phyloP scores from a whole-genome alignment of 1,139 yeast species.

The Hansenula lynferdii region DNA sequence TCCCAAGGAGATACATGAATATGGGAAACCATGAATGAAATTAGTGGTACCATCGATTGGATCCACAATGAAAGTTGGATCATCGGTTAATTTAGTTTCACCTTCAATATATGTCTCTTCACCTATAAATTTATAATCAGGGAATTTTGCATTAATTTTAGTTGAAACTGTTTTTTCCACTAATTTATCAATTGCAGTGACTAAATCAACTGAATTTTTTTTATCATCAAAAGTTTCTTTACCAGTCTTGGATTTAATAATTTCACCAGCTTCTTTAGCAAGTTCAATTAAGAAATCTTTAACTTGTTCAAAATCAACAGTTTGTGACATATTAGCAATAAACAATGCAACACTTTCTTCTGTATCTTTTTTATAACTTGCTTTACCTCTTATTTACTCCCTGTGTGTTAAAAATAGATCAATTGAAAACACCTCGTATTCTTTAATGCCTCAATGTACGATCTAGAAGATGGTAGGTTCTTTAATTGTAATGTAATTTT shows the following conservation, averaged over 20 bases:
- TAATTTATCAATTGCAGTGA: conserved; percentile 51
- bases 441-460: no score
- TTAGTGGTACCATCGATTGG: conserved; percentile 62
- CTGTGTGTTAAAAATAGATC: no score
- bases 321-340: no score
- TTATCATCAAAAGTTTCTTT: conserved; percentile 46
- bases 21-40: conserved; percentile 55
- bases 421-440: no score
- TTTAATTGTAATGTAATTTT: no score
- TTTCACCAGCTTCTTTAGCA: conserved; percentile 47
- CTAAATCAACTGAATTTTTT: conserved; percentile 53
- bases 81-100: conserved; percentile 37
- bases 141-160: conserved; percentile 33
- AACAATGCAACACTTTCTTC: no score
- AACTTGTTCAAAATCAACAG: conserved; percentile 30
- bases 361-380: no score
- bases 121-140: conserved; percentile 48
- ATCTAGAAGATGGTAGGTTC: no score
- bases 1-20: conserved; percentile 55
- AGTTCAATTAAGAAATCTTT: conserved; percentile 39
- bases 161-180: conserved; percentile 44
- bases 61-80: conserved; percentile 57
- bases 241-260: conserved; percentile 41
- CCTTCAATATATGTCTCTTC: conserved; percentile 52
- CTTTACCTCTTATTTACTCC: no score